phyloP scores from a whole-genome alignment of 164 flowering plant species.

The Piper longum region DNA sequence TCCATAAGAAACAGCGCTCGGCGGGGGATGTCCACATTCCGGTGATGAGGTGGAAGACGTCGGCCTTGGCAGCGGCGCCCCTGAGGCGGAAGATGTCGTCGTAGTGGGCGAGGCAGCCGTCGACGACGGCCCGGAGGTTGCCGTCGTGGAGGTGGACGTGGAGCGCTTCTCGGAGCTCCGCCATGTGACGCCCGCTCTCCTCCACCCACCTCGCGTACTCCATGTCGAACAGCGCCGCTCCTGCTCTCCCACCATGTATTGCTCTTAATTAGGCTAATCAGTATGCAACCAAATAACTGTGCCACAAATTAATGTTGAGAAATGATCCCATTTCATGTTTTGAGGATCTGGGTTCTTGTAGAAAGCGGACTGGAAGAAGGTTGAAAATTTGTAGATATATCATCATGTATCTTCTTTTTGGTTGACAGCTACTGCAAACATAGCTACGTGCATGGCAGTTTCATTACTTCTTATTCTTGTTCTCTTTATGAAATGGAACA shows the following conservation, averaged over 20 bases:
- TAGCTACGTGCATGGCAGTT: too few relatives aligned
- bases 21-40: slow-evolving; percentile 95
- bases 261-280: too few relatives aligned
- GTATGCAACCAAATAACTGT: too few relatives aligned
- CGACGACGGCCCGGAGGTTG: slow-evolving; percentile 52
- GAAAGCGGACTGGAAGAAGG: too few relatives aligned
- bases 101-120: slow-evolving; percentile 61
- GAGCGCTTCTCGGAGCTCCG: slow-evolving; percentile 61
- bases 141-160: slow-evolving; percentile 63
- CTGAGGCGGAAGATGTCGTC: slow-evolving; percentile 80
- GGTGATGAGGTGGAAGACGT: slow-evolving; percentile 74
- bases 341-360: too few relatives aligned
- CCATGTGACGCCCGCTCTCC: slow-evolving; percentile 67
- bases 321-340: too few relatives aligned
- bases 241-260: slow-evolving; percentile 16
- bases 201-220: slow-evolving; percentile 93
- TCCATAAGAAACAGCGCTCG: slow-evolving; percentile 97
- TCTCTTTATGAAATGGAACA: too few relatives aligned
- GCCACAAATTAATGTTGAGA: too few relatives aligned
- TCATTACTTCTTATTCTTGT: too few relatives aligned
- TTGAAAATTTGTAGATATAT: too few relatives aligned
- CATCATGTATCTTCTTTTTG: too few relatives aligned
- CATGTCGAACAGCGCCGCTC: slow-evolving; percentile 93
- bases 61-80: slow-evolving; percentile 67
- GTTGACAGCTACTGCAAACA: too few relatives aligned